These are phyloP conservation scores for Vitis amurensis DNA, from an alignment of 164 flowering plant species.

Conservation along the genomic window DNA sequence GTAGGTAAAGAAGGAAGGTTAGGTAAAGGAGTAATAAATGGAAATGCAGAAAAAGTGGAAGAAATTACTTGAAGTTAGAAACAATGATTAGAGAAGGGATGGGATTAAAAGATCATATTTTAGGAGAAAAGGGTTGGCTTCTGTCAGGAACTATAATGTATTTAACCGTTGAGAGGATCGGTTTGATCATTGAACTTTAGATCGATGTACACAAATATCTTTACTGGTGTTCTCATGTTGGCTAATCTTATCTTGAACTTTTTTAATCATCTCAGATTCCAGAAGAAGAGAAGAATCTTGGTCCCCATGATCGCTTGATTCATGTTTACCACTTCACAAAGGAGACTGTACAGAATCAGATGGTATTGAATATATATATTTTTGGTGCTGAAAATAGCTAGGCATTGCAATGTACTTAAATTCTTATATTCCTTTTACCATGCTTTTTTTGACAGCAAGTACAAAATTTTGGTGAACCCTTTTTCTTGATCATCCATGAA, in stretches of 20 bases:
- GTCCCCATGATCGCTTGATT: conserved; percentile 86
- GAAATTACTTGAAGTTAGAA: too few relatives aligned
- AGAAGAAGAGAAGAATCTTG: conserved; percentile 95
- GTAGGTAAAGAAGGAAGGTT: too few relatives aligned
- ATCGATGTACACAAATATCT: background rate
- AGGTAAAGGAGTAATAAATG: too few relatives aligned
- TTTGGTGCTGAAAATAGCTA: too few relatives aligned
- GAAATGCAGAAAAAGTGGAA: too few relatives aligned
- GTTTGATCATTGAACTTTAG: too few relatives aligned
- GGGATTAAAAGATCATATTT: too few relatives aligned
- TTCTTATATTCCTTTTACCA: background rate
- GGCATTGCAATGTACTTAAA: too few relatives aligned
- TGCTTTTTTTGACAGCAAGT: conserved; percentile 60
- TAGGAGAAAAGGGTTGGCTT: too few relatives aligned
- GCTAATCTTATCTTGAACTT: conserved; percentile 4
- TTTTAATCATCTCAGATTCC: conserved; percentile 61
- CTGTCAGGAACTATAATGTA: too few relatives aligned
- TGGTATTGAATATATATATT: conserved; percentile 35
- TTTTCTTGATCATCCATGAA: conserved; percentile 88
- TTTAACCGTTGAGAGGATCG: too few relatives aligned
- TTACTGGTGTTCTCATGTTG: background rate
- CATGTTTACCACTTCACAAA: conserved; percentile 95
- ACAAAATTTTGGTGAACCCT: conserved; percentile 97
- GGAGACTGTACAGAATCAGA: conserved; percentile 81
- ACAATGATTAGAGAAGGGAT: too few relatives aligned